Evolutionary conservation across 2,329 filamentous ascomycete genomes (phyloP).

Genomic region (Coniosporium tulheliwenetii): DNA sequence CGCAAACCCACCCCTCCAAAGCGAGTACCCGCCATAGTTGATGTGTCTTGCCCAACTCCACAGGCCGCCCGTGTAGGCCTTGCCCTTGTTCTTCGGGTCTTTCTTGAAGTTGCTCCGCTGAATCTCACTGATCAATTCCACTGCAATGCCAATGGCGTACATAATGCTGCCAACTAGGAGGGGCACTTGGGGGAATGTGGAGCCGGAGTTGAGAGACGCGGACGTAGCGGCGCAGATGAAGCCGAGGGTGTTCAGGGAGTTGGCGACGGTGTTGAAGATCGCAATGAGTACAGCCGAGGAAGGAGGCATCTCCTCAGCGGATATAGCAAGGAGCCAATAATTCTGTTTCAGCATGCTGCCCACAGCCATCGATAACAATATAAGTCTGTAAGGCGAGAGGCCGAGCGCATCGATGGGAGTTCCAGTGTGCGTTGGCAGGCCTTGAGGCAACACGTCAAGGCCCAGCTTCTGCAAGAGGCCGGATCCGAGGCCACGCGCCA

Average conservation of each 20-base stretch:
- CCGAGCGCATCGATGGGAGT: constrained; percentile 26
- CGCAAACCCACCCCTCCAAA: constrained; percentile 36
- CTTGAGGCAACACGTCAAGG: constrained; percentile 24
- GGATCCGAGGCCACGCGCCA: constrained; percentile 25
- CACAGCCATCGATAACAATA: constrained; percentile 37
- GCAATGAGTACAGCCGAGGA: constrained; percentile 26
- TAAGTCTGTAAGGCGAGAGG: constrained; percentile 33
- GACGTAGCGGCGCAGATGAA: constrained; percentile 35
- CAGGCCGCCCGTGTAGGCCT: constrained; percentile 33
- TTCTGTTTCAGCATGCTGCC: constrained; percentile 40
- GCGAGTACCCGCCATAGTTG: constrained; percentile 37
- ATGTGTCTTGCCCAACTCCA: constrained; percentile 35
- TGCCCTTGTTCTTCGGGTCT: constrained; percentile 34
- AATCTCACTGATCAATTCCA: constrained; percentile 40
- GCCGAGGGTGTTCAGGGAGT: constrained; percentile 39
- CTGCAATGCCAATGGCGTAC: constrained; percentile 35
- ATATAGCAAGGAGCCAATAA: constrained; percentile 33
- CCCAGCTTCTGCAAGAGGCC: constrained; percentile 30
- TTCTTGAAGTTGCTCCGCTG: constrained; percentile 40
- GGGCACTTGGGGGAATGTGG: constrained; percentile 21
- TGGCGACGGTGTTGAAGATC: constrained; percentile 38
- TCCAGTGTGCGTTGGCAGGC: constrained; percentile 23
- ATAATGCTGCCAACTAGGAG: constrained; percentile 33
- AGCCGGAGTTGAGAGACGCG: constrained; percentile 15
- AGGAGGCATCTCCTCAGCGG: constrained; percentile 34